Conservation (phyloP, 352 stramenopile genomes). For the Globisporangium canariense region DNA sequence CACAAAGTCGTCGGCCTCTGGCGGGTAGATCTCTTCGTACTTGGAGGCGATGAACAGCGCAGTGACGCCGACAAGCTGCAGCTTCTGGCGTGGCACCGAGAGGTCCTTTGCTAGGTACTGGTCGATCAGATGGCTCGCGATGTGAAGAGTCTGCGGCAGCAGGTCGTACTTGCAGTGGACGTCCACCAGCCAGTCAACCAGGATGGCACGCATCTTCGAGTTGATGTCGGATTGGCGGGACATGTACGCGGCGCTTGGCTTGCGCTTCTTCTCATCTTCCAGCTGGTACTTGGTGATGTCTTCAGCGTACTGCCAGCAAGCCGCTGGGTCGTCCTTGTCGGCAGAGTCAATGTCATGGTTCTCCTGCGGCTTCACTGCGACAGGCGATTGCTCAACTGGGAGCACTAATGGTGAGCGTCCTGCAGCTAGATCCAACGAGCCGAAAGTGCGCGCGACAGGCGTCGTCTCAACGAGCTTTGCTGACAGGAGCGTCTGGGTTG, state of each 20-base stretch:
- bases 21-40: conserved; percentile 98
- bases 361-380: conserved; percentile 22
- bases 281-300: conserved; percentile 84
- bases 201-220: conserved; percentile 98
- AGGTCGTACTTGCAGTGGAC: conserved; percentile 85
- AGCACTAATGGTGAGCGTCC: conserved; percentile 24
- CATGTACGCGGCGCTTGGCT: conserved; percentile 73
- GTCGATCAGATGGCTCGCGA: conserved; percentile 83
- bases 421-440: conserved; percentile 29
- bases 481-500: conserved; percentile 20
- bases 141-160: conserved; percentile 76
- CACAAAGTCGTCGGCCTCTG: conserved; percentile 92
- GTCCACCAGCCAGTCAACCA: conserved; percentile 99
- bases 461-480: conserved; percentile 27
- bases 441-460: conserved; percentile 32
- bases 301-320: conserved; percentile 80
- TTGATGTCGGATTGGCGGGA: conserved; percentile 96
- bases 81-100: conserved; percentile 70
- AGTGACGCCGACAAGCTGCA: conserved; percentile 96
- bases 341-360: conserved; percentile 71
- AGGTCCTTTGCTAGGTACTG: conserved; percentile 71
- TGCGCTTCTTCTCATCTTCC: conserved; percentile 60
- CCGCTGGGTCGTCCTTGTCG: conserved; percentile 57
- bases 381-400: conserved; percentile 13
- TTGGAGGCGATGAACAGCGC: conserved; percentile 97